phyloP scores from a whole-genome alignment of 2,329 filamentous ascomycete genomes.

The Scedosporium apiospermum region DNA sequence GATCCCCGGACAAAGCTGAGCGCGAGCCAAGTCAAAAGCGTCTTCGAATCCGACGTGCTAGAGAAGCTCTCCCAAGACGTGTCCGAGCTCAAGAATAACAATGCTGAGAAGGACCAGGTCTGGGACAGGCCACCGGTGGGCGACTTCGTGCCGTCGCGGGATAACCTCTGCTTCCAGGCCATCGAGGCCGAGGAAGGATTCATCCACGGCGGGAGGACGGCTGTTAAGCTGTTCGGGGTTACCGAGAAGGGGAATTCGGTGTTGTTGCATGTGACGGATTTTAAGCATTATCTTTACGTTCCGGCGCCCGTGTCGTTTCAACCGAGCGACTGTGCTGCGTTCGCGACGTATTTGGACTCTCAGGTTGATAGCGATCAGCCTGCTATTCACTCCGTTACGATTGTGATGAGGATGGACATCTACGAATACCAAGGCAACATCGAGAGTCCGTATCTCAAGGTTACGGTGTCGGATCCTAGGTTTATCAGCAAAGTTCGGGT shows the following conservation, averaged over 20 bases:
- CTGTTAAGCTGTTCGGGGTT: constrained; percentile 89
- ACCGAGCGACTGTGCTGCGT: constrained; percentile 66
- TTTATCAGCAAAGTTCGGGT: constrained; percentile 67
- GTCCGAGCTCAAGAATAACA: constrained; percentile 71
- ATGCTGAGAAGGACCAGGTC: constrained; percentile 85
- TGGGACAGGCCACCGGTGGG: constrained; percentile 60
- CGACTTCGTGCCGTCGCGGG: constrained; percentile 45
- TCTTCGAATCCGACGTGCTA: constrained; percentile 87
- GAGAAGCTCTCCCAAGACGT: constrained; percentile 96
- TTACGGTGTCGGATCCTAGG: constrained; percentile 85
- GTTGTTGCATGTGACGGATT: constrained; percentile 88
- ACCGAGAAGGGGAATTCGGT: constrained; percentile 79
- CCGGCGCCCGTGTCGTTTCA: constrained; percentile 78
- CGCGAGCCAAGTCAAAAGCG: constrained; percentile 76
- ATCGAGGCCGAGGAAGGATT: constrained; percentile 92
- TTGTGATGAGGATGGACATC: constrained; percentile 82
- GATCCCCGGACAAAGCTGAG: constrained; percentile 51
- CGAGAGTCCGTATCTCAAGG: constrained; percentile 85
- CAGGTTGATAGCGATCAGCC: constrained; percentile 65
- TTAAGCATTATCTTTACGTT: constrained; percentile 93
- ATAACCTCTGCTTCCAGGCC: constrained; percentile 82
- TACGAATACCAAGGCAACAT: constrained; percentile 92
- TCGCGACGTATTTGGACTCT: constrained; percentile 70
- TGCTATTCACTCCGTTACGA: constrained; percentile 68
- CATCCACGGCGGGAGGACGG: constrained; percentile 62